These are phyloP conservation scores for Saprolegnia parasitica DNA, from an alignment of 352 stramenopile genomes.

Conservation along the genomic window DNA sequence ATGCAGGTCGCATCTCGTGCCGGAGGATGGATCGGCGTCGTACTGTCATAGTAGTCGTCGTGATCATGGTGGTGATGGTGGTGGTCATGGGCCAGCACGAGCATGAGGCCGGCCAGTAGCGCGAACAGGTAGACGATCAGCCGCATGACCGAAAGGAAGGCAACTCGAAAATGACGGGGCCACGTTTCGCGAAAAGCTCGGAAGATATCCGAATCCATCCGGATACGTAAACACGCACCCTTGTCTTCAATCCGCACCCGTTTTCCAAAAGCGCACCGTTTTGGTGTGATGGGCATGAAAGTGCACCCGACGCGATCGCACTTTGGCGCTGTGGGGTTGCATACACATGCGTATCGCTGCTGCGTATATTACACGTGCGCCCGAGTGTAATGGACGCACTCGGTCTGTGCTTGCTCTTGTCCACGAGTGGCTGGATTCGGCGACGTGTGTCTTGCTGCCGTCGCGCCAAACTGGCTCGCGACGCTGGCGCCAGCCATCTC, in stretches of 20 bases:
- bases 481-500: too few relatives aligned
- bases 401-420: too few relatives aligned
- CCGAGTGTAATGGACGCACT: too few relatives aligned
- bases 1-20: background rate
- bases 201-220: slow-evolving; percentile 18
- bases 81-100: slow-evolving; percentile 36
- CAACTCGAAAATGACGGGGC: background rate
- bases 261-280: background rate
- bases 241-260: background rate
- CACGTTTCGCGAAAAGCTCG: background rate
- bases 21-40: background rate
- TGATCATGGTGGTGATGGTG: slow-evolving; percentile 52
- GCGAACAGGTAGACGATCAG: slow-evolving; percentile 18
- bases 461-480: too few relatives aligned
- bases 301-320: background rate
- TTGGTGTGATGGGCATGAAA: background rate
- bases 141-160: background rate
- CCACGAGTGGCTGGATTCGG: too few relatives aligned
- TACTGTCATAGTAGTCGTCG: slow-evolving; percentile 74
- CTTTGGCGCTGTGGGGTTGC: background rate
- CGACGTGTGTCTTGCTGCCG: too few relatives aligned
- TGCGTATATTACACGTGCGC: too few relatives aligned
- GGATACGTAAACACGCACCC: slow-evolving; percentile 6
- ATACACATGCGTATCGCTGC: background rate
- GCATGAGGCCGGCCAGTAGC: background rate